Conservation (phyloP, 2,329 filamentous ascomycete genomes). For the Arthrinium phaeospermum region DNA sequence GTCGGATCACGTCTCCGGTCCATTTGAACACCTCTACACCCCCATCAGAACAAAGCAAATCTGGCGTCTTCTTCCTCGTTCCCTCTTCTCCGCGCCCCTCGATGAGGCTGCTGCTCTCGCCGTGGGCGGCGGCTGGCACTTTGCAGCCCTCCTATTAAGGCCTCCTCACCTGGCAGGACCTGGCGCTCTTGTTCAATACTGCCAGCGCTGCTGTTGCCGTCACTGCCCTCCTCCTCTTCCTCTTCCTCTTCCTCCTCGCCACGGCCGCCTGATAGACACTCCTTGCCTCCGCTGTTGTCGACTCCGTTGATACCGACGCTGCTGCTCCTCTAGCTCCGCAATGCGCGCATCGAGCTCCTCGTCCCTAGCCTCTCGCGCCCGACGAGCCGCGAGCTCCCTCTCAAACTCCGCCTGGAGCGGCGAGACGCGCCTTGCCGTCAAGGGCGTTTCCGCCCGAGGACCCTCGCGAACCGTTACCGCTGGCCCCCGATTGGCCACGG, state of each 20-base stretch:
- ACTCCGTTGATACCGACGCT: background rate
- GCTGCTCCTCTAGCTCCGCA: background rate
- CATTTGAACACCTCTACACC: background rate
- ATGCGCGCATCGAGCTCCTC: slow-evolving; percentile 18
- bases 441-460: background rate
- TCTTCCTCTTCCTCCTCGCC: background rate
- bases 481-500: background rate
- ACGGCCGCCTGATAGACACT: background rate
- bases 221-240: background rate
- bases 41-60: background rate
- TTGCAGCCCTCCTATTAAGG: background rate
- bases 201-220: background rate
- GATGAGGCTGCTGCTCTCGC: background rate
- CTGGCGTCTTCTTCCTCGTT: slow-evolving; percentile 4
- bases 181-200: background rate
- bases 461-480: background rate
- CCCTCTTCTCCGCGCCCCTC: background rate
- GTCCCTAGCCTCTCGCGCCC: slow-evolving; percentile 15
- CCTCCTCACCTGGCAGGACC: background rate
- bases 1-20: background rate
- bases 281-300: slow-evolving; percentile 21
- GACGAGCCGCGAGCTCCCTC: slow-evolving; percentile 12
- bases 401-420: slow-evolving; percentile 20
- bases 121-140: background rate
- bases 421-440: background rate